Evolutionary conservation across 345 rosid genomes (phyloP).

Genomic region (Cardamine occulta): DNA sequence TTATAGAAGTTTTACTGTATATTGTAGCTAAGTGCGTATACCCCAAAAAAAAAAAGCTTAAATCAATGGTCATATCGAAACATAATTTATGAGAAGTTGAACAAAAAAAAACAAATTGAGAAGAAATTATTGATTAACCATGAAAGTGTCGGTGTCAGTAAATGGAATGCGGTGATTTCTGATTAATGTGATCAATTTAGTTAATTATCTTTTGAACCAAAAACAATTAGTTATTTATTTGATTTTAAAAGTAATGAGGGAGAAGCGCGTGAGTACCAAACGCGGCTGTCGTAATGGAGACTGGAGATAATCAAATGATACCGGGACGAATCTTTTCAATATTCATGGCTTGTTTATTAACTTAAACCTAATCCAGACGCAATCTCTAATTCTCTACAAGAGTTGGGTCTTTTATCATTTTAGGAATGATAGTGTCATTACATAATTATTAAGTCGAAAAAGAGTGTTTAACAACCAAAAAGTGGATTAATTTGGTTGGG

Average conservation of each 20-base stretch:
- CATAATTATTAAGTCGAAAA: neutral
- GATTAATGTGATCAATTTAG: neutral
- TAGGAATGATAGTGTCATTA: neutral
- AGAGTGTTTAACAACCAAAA: conserved; percentile 20
- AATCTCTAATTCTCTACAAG: neutral
- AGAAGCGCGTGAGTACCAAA: neutral
- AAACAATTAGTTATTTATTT: neutral
- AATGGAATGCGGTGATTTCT: conserved; percentile 19
- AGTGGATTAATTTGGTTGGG: conserved; percentile 13
- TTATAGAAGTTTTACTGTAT: no score
- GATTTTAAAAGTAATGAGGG: neutral
- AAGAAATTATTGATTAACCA: neutral
- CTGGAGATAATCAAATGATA: neutral
- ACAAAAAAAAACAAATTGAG: neutral
- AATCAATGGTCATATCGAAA: neutral
- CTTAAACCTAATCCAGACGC: conserved; percentile 1
- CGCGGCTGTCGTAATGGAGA: neutral
- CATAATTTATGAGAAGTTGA: conserved; percentile 1
- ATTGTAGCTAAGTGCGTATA: neutral
- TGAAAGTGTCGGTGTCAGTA: conserved; percentile 19
- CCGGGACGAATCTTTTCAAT: neutral
- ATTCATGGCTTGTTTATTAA: neutral
- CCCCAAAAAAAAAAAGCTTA: neutral
- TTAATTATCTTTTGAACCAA: no score
- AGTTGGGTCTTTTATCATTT: neutral